A percentile compares a stretch with the other conserved stretches of the same genome.
Conservation (phyloP, 768 basidiomycete genomes). For the Psilocybe subaeruginosa region DNA sequence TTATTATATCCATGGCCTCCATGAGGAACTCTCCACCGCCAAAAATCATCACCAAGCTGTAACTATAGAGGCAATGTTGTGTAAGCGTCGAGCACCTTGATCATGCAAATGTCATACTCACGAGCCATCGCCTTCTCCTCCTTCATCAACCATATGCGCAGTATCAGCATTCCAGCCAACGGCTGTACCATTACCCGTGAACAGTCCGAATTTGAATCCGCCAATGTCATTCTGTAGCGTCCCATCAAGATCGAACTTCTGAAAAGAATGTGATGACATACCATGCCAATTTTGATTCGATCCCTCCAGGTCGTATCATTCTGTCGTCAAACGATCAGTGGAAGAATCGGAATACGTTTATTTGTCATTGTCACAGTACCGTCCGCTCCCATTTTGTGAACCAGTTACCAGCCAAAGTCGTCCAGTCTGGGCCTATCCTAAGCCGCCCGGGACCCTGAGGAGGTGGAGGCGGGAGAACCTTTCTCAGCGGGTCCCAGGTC, state of each 20-base stretch:
- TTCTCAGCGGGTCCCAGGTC: conserved; percentile 40
- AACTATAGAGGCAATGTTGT: conserved; percentile 17
- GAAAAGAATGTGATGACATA: conserved; percentile 9
- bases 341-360: neutral
- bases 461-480: conserved; percentile 38
- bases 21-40: conserved; percentile 42
- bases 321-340: conserved; percentile 14
- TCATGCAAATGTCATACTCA: conserved; percentile 16
- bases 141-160: conserved; percentile 39
- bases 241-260: neutral
- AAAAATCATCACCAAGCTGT: conserved; percentile 37
- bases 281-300: conserved; percentile 39
- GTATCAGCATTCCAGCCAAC: conserved; percentile 43
- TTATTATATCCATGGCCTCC: conserved; percentile 42
- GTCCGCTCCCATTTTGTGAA: conserved; percentile 44
- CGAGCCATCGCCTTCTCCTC: conserved; percentile 34
- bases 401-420: conserved; percentile 40
- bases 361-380: conserved; percentile 20
- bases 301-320: conserved; percentile 39
- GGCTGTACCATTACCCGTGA: conserved; percentile 37
- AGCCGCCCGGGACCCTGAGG: conserved; percentile 37
- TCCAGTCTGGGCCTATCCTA: conserved; percentile 42
- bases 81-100: neutral
- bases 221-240: conserved; percentile 33
- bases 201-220: conserved; percentile 37